phyloP scores from a whole-genome alignment of 768 basidiomycete genomes.

The Melanogaster broomeanus region DNA sequence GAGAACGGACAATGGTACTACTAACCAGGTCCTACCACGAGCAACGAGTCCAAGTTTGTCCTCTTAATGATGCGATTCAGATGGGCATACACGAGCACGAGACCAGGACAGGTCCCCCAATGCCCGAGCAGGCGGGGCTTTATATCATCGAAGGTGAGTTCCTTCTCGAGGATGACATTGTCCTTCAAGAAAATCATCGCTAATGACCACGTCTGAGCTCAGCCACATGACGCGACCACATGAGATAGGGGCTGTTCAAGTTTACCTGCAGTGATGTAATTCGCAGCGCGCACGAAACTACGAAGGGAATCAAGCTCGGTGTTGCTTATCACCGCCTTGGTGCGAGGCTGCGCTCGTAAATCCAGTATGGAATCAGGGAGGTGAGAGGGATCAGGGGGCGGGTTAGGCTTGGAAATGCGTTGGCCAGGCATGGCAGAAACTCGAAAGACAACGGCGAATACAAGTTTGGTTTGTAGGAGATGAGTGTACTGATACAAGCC shows the following conservation, averaged over 20 bases:
- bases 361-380: conserved; percentile 60
- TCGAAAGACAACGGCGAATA: neutral
- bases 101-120: conserved; percentile 84
- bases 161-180: conserved; percentile 66
- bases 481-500: too few species aligned
- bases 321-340: conserved; percentile 45
- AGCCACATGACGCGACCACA: neutral
- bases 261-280: conserved; percentile 73
- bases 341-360: conserved; percentile 48
- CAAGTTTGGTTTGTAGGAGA: too few species aligned
- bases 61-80: conserved; percentile 64
- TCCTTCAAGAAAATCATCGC: conserved; percentile 86
- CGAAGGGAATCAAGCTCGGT: conserved; percentile 54
- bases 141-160: conserved; percentile 66
- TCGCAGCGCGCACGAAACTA: conserved; percentile 59
- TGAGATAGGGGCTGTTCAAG: conserved; percentile 13
- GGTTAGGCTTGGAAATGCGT: conserved; percentile 58
- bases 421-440: conserved; percentile 59
- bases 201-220: conserved; percentile 21
- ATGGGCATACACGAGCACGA: conserved; percentile 72
- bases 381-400: conserved; percentile 67
- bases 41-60: conserved; percentile 62
- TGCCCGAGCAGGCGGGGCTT: conserved; percentile 82
- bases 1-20: neutral
- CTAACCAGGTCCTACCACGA: conserved; percentile 77